Percentiles rank a stretch among this genome's conserved stretches.
Conservation (phyloP, 495 filamentous ascomycete species). For the Penicillium paxilli region DNA sequence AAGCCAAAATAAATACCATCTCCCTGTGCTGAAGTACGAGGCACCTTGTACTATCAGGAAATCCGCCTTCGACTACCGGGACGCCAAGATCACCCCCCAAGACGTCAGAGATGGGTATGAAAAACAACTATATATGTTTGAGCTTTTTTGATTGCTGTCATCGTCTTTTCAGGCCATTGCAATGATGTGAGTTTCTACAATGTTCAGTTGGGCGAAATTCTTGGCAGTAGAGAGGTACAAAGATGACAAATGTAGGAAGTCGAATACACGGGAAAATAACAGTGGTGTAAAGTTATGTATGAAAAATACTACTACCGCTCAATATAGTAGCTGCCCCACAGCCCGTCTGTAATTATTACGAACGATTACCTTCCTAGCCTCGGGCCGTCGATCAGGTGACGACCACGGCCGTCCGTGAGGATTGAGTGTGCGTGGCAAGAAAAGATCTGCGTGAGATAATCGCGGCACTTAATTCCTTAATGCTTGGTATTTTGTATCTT, state of each 20-base stretch:
- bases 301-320: conserved; percentile 11
- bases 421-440: not conserved
- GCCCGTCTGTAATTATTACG: not conserved
- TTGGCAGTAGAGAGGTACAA: conserved; percentile 19
- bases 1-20: conserved; percentile 9
- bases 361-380: not conserved
- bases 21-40: conserved; percentile 7
- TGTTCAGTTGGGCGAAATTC: conserved; percentile 25
- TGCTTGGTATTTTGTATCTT: no score
- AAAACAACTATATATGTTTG: conserved; percentile 6
- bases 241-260: conserved; percentile 2
- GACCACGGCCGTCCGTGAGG: not conserved
- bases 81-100: conserved; percentile 13
- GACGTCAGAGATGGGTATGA: conserved; percentile 7
- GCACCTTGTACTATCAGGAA: conserved; percentile 3
- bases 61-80: conserved; percentile 5
- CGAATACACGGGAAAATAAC: conserved; percentile 8
- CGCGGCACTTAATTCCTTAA: no score
- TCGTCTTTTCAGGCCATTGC: conserved; percentile 10
- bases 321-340: conserved; percentile 5
- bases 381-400: not conserved
- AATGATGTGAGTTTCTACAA: conserved; percentile 22
- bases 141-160: not conserved
- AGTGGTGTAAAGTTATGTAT: conserved; percentile 11
- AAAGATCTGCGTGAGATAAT: not conserved